Conservation (phyloP, 192 early-diverging fungal species). For the Linnemannia hyalina region DNA sequence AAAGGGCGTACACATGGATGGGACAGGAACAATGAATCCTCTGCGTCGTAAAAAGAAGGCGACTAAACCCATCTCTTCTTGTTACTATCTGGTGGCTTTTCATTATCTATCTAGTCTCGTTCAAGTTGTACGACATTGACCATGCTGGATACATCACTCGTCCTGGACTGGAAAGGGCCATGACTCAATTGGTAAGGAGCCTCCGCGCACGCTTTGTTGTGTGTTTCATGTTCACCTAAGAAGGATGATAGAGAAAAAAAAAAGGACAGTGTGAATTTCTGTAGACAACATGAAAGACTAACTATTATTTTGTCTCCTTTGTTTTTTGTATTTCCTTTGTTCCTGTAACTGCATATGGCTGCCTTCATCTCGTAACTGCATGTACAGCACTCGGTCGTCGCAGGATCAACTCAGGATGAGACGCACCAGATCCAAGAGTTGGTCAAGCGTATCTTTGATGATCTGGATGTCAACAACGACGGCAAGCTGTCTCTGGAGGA, state of each 20-base stretch:
- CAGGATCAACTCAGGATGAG: conserved; percentile 71
- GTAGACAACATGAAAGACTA: not conserved
- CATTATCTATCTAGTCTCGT: conserved; percentile 69
- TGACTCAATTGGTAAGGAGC: conserved; percentile 77
- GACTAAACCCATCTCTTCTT: not conserved
- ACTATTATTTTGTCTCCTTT: not conserved
- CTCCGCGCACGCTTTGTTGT: not conserved
- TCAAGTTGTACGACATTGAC: conserved; percentile 85
- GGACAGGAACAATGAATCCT: not conserved
- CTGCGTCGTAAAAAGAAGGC: not conserved
- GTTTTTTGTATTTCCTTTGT: conserved; percentile 20
- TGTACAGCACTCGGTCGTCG: conserved; percentile 47
- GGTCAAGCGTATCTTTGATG: conserved; percentile 81
- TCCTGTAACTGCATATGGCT: not conserved
- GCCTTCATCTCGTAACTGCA: not conserved
- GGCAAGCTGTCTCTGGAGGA: conserved; percentile 80
- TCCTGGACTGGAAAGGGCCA: conserved; percentile 77
- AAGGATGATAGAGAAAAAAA: not conserved
- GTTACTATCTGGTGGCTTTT: not conserved
- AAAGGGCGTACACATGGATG: not conserved
- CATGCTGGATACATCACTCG: conserved; percentile 81
- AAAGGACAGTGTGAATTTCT: not conserved
- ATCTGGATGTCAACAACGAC: conserved; percentile 85
- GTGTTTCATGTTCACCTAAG: not conserved
- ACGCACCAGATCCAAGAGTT: conserved; percentile 72